Conservation (phyloP, 768 basidiomycete species). For the Phallus indusiatus region DNA sequence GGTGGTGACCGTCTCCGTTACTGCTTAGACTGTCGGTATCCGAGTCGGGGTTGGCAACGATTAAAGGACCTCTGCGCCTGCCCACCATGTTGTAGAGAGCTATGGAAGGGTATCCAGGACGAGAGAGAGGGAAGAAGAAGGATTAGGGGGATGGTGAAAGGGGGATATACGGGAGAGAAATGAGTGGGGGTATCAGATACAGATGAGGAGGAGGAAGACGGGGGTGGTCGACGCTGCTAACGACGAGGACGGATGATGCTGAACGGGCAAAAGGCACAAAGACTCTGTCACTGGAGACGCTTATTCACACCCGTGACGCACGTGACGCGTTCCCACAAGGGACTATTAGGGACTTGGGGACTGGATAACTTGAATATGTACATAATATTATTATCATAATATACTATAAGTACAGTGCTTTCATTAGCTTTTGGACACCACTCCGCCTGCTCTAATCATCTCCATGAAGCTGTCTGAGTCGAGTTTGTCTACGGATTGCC, state of each 20-base stretch:
- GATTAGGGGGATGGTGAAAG: slow-evolving; percentile 42
- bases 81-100: slow-evolving; percentile 17
- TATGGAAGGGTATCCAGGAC: slow-evolving; percentile 31
- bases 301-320: neutral
- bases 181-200: slow-evolving; percentile 35
- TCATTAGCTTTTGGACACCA: slow-evolving; percentile 57
- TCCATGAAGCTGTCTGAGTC: slow-evolving; percentile 73
- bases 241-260: neutral
- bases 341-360: neutral
- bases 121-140: slow-evolving; percentile 38
- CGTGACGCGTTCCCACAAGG: neutral
- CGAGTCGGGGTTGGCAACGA: slow-evolving; percentile 3
- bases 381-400: too few species aligned
- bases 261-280: neutral
- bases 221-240: neutral
- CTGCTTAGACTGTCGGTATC: slow-evolving; percentile 2
- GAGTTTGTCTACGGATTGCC: slow-evolving; percentile 34
- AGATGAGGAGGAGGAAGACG: neutral
- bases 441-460: slow-evolving; percentile 71
- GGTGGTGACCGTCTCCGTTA: neutral
- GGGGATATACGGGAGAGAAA: slow-evolving; percentile 34
- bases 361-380: too few species aligned
- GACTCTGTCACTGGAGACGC: neutral
- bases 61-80: slow-evolving; percentile 5
- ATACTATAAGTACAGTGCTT: too few species aligned